Percentiles rank a stretch among this genome's conserved stretches.
phyloP scores from a whole-genome alignment of 352 stramenopile species.

The Phytopythium chamaehyphon region DNA sequence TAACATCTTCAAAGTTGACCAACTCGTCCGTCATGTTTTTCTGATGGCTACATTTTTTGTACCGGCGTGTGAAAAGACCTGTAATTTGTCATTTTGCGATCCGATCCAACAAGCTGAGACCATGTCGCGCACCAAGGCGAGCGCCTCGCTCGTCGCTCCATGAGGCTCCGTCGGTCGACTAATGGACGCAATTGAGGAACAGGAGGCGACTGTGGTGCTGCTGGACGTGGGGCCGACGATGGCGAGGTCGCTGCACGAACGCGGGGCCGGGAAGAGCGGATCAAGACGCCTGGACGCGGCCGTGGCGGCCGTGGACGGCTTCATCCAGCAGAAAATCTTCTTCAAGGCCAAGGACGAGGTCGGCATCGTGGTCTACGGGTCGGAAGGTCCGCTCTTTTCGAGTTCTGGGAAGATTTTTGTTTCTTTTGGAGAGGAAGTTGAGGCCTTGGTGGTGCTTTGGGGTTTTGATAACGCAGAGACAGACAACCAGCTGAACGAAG shows the following conservation, averaged over 20 bases:
- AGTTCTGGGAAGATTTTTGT: not conserved
- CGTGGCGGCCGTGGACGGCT: conserved; percentile 44
- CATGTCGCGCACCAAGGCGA: conserved; percentile 30
- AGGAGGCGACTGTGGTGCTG: conserved; percentile 70
- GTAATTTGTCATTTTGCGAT: conserved; percentile 10
- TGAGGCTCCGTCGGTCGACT: not conserved
- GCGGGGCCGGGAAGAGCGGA: conserved; percentile 9
- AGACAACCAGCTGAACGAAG: conserved; percentile 74
- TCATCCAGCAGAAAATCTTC: conserved; percentile 79
- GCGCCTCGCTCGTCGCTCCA: not conserved
- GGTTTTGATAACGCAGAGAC: conserved; percentile 43
- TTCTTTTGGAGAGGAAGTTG: not conserved
- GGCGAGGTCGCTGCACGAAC: conserved; percentile 44
- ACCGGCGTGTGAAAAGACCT: too few relatives aligned
- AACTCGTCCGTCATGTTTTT: too few relatives aligned
- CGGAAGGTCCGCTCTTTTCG: conserved; percentile 24
- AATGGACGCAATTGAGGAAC: not conserved
- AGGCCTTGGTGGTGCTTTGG: too few relatives aligned
- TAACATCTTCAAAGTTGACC: too few relatives aligned
- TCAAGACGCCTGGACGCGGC: conserved; percentile 61
- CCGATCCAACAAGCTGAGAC: not conserved
- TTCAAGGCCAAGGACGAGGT: conserved; percentile 80
- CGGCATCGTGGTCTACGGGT: conserved; percentile 73
- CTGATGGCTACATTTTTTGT: too few relatives aligned
- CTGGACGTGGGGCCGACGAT: conserved; percentile 68